These are phyloP conservation scores for Alternaria brassicae DNA, from an alignment of 2,329 filamentous ascomycete genomes.

Conservation along the genomic window DNA sequence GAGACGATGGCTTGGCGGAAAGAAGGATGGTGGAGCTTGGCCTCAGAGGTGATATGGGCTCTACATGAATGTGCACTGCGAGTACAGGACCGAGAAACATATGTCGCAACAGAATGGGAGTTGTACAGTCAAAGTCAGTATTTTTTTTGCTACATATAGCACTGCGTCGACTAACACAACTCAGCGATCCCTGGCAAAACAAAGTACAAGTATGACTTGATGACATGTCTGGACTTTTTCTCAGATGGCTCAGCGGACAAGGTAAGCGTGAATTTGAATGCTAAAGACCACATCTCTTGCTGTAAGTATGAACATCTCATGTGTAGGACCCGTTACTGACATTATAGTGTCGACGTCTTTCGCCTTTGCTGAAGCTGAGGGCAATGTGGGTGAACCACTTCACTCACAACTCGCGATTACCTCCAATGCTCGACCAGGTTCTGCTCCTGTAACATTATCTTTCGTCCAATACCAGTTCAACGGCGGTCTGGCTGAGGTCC, in stretches of 20 bases:
- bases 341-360: constrained; percentile 58
- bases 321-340: constrained; percentile 41
- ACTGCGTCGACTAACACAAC: constrained; percentile 16
- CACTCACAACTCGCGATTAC: constrained; percentile 62
- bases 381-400: constrained; percentile 66
- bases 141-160: not conserved
- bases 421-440: constrained; percentile 56
- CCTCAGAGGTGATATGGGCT: constrained; percentile 61
- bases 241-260: constrained; percentile 47
- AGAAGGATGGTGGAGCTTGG: constrained; percentile 66
- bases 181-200: constrained; percentile 43
- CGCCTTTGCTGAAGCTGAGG: constrained; percentile 61
- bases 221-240: constrained; percentile 54
- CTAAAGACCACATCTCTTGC: constrained; percentile 58
- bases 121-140: constrained; percentile 50
- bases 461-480: constrained; percentile 62
- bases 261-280: constrained; percentile 56
- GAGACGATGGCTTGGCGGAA: constrained; percentile 63
- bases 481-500: constrained; percentile 51
- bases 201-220: constrained; percentile 55
- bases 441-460: constrained; percentile 57
- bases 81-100: constrained; percentile 55
- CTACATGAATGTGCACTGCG: constrained; percentile 62
- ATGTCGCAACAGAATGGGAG: constrained; percentile 65
- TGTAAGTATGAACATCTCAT: constrained; percentile 49